Percentiles rank a stretch among this genome's conserved stretches.
phyloP scores from a whole-genome alignment of 2,329 filamentous ascomycete species.

The Meredithiella fracta region DNA sequence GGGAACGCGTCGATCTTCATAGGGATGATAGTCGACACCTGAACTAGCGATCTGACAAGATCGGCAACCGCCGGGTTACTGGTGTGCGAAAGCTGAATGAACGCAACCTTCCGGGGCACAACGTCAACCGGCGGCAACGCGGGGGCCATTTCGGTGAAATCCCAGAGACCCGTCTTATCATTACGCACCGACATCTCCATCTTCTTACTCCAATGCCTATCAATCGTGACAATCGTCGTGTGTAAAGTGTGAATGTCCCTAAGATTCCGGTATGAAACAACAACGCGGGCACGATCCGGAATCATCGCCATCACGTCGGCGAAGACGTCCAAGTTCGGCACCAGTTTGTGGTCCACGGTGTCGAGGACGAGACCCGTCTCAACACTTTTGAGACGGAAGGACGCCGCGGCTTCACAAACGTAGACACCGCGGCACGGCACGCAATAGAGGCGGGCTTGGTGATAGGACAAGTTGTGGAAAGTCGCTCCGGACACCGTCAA shows the following conservation, averaged over 20 bases:
- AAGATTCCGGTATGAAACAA: slow-evolving; percentile 90
- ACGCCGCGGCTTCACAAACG: slow-evolving; percentile 85
- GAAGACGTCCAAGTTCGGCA: slow-evolving; percentile 73
- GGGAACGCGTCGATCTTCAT: slow-evolving; percentile 97
- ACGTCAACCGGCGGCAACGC: slow-evolving; percentile 59
- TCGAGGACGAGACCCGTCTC: slow-evolving; percentile 90
- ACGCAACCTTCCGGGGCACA: slow-evolving; percentile 63
- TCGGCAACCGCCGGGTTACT: slow-evolving; percentile 82
- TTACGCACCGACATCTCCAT: slow-evolving; percentile 89
- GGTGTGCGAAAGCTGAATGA: slow-evolving; percentile 80
- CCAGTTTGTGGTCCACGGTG: slow-evolving; percentile 80
- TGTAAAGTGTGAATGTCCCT: slow-evolving; percentile 87
- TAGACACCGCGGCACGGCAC: slow-evolving; percentile 86
- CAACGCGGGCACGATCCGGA: slow-evolving; percentile 66
- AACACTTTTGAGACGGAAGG: slow-evolving; percentile 83
- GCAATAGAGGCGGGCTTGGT: slow-evolving; percentile 89
- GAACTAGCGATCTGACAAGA: slow-evolving; percentile 85
- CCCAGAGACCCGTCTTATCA: slow-evolving; percentile 80
- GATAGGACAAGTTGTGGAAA: slow-evolving; percentile 93
- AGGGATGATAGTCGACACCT: slow-evolving; percentile 83
- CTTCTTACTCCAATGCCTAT: slow-evolving; percentile 89
- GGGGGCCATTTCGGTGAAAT: slow-evolving; percentile 74
- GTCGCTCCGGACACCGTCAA: slow-evolving; percentile 85
- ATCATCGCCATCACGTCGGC: slow-evolving; percentile 81
- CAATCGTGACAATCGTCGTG: slow-evolving; percentile 80